phyloP scores from a whole-genome alignment of 371 early-diverging fungal genomes.

The Mortierella sp. region DNA sequence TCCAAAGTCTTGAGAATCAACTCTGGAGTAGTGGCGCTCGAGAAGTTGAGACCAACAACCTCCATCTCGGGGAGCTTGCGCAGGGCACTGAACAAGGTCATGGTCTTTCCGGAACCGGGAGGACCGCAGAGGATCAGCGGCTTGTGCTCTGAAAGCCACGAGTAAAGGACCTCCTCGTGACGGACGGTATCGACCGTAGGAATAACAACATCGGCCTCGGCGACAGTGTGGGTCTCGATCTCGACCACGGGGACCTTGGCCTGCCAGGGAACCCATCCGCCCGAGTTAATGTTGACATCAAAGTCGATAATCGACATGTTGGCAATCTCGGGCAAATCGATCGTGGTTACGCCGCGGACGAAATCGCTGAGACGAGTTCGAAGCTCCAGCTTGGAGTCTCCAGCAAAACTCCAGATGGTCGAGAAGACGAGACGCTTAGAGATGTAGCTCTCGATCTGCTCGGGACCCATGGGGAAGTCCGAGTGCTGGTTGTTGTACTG shows the following conservation, averaged over 20 bases:
- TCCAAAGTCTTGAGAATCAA: slow-evolving; percentile 96
- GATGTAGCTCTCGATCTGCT: slow-evolving; percentile 84
- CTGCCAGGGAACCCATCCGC: slow-evolving; percentile 95
- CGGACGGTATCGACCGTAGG: slow-evolving; percentile 98
- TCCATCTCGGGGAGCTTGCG: slow-evolving; percentile 96
- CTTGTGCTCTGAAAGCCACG: slow-evolving; percentile 96
- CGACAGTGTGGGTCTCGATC: slow-evolving; percentile 95
- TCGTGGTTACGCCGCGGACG: slow-evolving; percentile 81
- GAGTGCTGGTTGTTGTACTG: slow-evolving; percentile 92
- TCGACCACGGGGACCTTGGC: slow-evolving; percentile 93
- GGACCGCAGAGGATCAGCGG: slow-evolving; percentile 98
- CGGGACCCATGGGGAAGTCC: slow-evolving; percentile 91
- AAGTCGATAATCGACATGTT: slow-evolving; percentile 88
- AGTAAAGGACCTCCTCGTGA: slow-evolving; percentile 96
- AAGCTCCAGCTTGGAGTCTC: slow-evolving; percentile 86
- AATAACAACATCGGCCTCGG: slow-evolving; percentile 95
- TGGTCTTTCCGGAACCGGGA: slow-evolving; percentile 99
- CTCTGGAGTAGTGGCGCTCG: slow-evolving; percentile 97
- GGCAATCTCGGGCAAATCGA: slow-evolving; percentile 83
- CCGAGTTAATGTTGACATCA: slow-evolving; percentile 84
- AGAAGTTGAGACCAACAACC: slow-evolving; percentile 98
- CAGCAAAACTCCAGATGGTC: slow-evolving; percentile 96
- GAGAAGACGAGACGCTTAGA: slow-evolving; percentile 86
- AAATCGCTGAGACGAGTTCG: slow-evolving; percentile 87
- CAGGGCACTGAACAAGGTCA: slow-evolving; percentile 97